These are phyloP conservation scores for Multifurca ochricompacta DNA, from an alignment of 768 basidiomycete genomes.

Conservation along the genomic window DNA sequence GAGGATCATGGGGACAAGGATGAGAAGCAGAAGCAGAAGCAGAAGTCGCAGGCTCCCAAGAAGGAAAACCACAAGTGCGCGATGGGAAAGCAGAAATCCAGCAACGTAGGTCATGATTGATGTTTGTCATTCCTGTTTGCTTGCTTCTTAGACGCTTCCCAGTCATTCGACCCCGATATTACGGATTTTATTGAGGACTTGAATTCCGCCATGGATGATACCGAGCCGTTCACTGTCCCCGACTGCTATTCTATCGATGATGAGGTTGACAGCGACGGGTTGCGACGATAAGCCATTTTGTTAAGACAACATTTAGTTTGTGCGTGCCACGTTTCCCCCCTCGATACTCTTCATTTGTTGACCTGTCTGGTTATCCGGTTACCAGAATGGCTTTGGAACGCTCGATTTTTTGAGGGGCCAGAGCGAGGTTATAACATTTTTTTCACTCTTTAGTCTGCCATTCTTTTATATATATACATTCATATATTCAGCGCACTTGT, in stretches of 20 bases:
- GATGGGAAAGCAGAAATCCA: background rate
- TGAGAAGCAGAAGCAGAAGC: background rate
- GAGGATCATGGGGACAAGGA: too few relatives aligned
- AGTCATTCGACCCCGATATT: background rate
- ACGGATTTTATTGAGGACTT: background rate
- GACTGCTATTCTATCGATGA: background rate
- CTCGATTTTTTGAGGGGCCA: background rate
- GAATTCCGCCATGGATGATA: background rate
- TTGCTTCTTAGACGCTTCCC: background rate
- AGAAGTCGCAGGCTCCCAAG: background rate
- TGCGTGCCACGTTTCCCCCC: background rate
- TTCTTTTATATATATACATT: conserved; percentile 3
- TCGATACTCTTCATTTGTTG: too few relatives aligned
- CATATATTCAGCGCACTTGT: background rate
- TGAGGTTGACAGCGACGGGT: background rate
- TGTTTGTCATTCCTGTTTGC: background rate
- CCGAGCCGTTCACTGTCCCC: background rate
- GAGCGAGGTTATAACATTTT: too few relatives aligned
- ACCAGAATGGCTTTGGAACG: background rate
- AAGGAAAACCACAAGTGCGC: background rate
- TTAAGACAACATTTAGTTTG: background rate
- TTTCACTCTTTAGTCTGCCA: conserved; percentile 9
- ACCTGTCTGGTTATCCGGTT: background rate
- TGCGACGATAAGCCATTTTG: background rate
- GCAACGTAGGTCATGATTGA: background rate